phyloP scores from a whole-genome alignment of 306 rosid species.

The Fragaria nilgerrensis region DNA sequence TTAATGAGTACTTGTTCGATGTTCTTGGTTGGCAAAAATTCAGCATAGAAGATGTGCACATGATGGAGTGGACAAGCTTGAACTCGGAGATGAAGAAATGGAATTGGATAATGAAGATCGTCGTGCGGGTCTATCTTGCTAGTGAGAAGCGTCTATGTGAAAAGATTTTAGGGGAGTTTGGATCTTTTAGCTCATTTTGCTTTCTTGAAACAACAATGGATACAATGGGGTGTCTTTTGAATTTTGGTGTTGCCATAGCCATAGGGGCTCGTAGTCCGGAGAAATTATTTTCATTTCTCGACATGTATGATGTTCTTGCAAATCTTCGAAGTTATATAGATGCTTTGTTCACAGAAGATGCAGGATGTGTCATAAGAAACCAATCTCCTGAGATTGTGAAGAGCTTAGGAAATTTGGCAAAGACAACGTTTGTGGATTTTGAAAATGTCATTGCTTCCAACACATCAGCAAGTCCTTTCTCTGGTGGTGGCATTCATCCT shows the following conservation, averaged over 20 bases:
- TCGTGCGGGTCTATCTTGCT: conserved; percentile 49
- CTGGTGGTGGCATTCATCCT: conserved; percentile 61
- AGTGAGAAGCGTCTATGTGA: conserved; percentile 55
- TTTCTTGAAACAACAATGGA: conserved; percentile 50
- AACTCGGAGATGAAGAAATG: conserved; percentile 52
- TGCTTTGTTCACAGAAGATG: conserved; percentile 43
- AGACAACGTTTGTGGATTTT: conserved; percentile 44
- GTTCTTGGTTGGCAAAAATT: conserved; percentile 42
- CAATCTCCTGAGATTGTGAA: conserved; percentile 46
- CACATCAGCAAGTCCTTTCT: conserved; percentile 33
- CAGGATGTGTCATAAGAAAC: conserved; percentile 32
- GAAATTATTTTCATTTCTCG: conserved; percentile 50
- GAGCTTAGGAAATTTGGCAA: conserved; percentile 35
- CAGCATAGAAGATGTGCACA: conserved; percentile 48
- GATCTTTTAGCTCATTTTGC: conserved; percentile 31
- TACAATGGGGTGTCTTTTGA: conserved; percentile 40
- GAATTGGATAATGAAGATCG: conserved; percentile 43
- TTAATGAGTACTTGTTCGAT: conserved; percentile 44
- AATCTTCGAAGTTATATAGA: conserved; percentile 41
- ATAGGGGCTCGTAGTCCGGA: conserved; percentile 46
- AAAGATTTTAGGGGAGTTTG: conserved; percentile 45
- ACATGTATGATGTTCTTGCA: conserved; percentile 58
- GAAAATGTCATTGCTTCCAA: conserved; percentile 40
- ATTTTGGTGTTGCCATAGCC: conserved; percentile 56
- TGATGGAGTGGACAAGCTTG: conserved; percentile 52